Evolutionary conservation across 495 filamentous ascomycete genomes (phyloP).

Genomic region (Lasiosphaeriaceae sp.): DNA sequence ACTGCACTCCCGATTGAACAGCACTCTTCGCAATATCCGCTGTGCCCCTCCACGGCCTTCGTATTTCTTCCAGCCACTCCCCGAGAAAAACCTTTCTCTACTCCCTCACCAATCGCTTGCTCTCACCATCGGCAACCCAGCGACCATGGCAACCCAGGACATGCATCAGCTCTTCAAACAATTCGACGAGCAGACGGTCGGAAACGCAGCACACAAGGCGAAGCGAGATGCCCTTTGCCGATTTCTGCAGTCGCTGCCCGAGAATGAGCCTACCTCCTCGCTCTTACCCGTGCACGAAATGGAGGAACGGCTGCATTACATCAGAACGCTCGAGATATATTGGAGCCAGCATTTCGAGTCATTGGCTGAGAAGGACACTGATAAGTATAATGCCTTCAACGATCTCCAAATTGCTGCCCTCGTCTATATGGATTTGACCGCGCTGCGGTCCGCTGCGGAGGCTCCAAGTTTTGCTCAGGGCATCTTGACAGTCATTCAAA

Average conservation of each 20-base stretch:
- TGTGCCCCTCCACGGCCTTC: too few species aligned
- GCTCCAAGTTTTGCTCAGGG: not conserved
- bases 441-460: not conserved
- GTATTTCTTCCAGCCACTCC: too few species aligned
- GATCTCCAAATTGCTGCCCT: slow-evolving; percentile 1
- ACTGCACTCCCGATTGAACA: too few species aligned
- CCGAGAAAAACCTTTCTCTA: too few species aligned
- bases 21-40: too few species aligned
- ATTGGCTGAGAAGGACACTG: not conserved
- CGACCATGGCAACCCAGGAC: not conserved
- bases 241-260: not conserved
- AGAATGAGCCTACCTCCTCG: not conserved
- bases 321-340: slow-evolving; percentile 3
- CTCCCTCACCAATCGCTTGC: not conserved
- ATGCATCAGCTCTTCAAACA: not conserved
- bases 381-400: not conserved
- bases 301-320: slow-evolving; percentile 6
- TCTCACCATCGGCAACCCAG: not conserved
- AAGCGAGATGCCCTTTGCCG: not conserved
- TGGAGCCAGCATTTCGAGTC: not conserved
- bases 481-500: not conserved
- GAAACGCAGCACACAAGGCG: too few species aligned
- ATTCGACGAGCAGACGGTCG: not conserved
- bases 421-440: not conserved
- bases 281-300: slow-evolving; percentile 3